A percentile compares a stretch with the other conserved stretches of the same genome.
phyloP scores from a whole-genome alignment of 2,329 filamentous ascomycete species.

The Botrytis cinerea region DNA sequence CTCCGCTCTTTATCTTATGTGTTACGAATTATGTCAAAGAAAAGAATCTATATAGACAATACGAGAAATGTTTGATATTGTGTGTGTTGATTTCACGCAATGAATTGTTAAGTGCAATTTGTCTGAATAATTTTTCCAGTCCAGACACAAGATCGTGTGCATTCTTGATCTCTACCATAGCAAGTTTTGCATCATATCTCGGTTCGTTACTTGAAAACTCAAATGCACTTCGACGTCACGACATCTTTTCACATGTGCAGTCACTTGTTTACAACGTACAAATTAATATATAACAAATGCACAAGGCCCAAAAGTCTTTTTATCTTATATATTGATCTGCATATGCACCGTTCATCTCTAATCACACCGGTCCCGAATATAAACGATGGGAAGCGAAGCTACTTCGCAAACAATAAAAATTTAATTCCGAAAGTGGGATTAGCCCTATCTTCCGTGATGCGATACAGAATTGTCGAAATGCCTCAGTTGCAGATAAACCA shows the following conservation, averaged over 20 bases:
- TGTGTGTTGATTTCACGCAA: neutral
- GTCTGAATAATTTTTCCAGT: neutral
- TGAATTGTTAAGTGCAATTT: neutral
- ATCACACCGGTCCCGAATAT: conserved; percentile 3
- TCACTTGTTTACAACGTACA: neutral
- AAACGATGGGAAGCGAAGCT: neutral
- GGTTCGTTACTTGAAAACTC: neutral
- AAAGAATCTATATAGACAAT: neutral
- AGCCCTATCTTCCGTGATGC: neutral
- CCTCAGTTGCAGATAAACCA: neutral
- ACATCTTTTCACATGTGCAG: neutral
- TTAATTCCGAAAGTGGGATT: neutral
- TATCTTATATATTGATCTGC: neutral
- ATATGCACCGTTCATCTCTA: neutral
- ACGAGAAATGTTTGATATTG: neutral
- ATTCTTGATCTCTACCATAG: neutral
- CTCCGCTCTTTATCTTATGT: neutral
- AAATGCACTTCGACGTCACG: conserved; percentile 4
- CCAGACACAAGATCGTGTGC: neutral
- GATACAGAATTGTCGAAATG: neutral
- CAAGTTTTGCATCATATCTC: neutral
- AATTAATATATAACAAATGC: neutral
- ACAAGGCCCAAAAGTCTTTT: neutral
- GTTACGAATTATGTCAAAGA: conserved; percentile 11
- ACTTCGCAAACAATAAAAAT: neutral